Conservation (phyloP, 768 basidiomycete species). For the Crepidotus variabilis region DNA sequence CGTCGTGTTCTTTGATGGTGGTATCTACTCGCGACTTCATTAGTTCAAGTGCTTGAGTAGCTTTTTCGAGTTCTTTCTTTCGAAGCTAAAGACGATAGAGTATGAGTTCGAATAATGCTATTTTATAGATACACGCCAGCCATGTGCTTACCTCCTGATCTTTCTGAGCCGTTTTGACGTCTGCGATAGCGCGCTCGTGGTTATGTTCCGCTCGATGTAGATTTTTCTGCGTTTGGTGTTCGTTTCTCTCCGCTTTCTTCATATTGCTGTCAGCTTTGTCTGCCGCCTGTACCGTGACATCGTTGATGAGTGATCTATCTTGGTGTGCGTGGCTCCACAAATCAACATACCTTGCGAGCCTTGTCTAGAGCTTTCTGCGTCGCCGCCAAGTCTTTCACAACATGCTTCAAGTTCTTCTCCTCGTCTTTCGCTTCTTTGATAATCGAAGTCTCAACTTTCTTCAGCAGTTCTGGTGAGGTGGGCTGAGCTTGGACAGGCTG, state of each 20-base stretch:
- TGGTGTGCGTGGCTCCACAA: background rate
- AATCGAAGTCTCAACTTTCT: constrained; percentile 39
- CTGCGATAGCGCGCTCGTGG: constrained; percentile 46
- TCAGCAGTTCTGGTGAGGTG: constrained; percentile 24
- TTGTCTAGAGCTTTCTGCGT: constrained; percentile 52
- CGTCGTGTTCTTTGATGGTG: constrained; percentile 17
- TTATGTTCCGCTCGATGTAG: constrained; percentile 50
- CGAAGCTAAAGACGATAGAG: constrained; percentile 11
- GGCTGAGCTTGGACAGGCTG: constrained; percentile 7
- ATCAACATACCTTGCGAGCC: constrained; percentile 42
- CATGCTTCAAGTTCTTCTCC: constrained; percentile 44
- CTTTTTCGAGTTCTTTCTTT: constrained; percentile 14
- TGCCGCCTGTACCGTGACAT: constrained; percentile 9
- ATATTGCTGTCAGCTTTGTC: constrained; percentile 13
- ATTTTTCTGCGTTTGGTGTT: constrained; percentile 46
- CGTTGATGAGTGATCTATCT: background rate
- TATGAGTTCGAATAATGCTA: background rate
- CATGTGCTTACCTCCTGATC: constrained; percentile 34
- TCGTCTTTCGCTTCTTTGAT: constrained; percentile 50
- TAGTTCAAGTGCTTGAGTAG: constrained; percentile 16
- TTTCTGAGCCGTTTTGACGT: constrained; percentile 38
- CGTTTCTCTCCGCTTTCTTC: constrained; percentile 45
- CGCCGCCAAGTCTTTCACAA: constrained; percentile 49
- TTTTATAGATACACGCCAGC: background rate
- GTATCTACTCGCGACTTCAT: constrained; percentile 22